A percentile compares a stretch with the other conserved stretches of the same genome.
Evolutionary conservation across 192 early-diverging fungal species (phyloP).

Genomic region (Jimgerdemannia lactiflua): DNA sequence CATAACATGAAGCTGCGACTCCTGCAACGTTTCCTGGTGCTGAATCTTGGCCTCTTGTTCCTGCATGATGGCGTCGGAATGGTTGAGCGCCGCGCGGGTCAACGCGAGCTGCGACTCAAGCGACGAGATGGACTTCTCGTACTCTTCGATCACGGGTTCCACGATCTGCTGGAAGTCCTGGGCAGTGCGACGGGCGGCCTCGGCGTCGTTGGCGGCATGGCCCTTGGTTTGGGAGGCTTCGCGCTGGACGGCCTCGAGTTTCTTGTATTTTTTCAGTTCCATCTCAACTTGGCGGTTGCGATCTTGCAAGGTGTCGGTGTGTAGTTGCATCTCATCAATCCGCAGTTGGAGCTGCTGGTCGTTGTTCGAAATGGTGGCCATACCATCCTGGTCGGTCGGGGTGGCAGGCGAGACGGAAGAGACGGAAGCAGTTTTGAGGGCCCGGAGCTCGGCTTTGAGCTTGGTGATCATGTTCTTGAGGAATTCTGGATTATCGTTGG

Average conservation of each 20-base stretch:
- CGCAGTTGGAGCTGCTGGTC: constrained; percentile 1
- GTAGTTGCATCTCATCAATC: constrained; percentile 15
- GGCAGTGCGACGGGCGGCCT: constrained; percentile 16
- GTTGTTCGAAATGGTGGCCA: neutral
- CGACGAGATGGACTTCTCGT: constrained; percentile 59
- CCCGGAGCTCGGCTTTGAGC: constrained; percentile 54
- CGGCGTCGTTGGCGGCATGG: constrained; percentile 2
- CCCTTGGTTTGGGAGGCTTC: constrained; percentile 6
- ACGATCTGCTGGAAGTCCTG: constrained; percentile 48
- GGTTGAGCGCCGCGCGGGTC: constrained; percentile 53
- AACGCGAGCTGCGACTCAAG: constrained; percentile 61
- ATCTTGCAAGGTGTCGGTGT: constrained; percentile 18
- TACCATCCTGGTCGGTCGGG: neutral
- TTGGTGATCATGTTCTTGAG: constrained; percentile 62
- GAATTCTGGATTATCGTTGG: constrained; percentile 63
- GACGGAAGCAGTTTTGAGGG: constrained; percentile 21
- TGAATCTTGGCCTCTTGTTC: constrained; percentile 55
- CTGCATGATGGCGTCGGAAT: constrained; percentile 47
- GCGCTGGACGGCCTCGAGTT: constrained; percentile 8
- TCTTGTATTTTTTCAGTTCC: constrained; percentile 16
- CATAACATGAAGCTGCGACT: constrained; percentile 46
- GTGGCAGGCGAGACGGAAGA: constrained; percentile 11
- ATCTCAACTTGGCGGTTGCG: constrained; percentile 27
- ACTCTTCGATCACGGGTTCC: constrained; percentile 70
- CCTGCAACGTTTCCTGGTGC: constrained; percentile 38